A percentile compares a stretch with the other conserved stretches of the same genome.
Conservation (phyloP, 768 basidiomycete genomes). For the Pulveroboletus sp. region DNA sequence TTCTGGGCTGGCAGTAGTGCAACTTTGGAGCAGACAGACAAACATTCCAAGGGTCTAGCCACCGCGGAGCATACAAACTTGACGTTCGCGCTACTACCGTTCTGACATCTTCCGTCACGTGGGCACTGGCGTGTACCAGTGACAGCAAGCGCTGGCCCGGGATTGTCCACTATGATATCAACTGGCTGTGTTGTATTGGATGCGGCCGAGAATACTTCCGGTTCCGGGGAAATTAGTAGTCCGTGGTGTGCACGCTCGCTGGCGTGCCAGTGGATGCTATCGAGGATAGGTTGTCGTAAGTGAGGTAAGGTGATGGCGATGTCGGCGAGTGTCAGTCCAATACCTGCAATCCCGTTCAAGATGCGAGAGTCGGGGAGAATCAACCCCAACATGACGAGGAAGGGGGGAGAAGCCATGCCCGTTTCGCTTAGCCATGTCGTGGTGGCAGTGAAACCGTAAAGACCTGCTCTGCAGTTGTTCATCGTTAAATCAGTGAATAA, state of each 20-base stretch:
- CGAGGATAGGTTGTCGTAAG: conserved; percentile 20
- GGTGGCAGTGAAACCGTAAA: conserved; percentile 24
- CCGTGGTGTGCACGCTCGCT: neutral
- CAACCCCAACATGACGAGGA: conserved; percentile 21
- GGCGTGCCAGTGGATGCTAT: conserved; percentile 8
- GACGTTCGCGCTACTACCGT: neutral
- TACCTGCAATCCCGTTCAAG: conserved; percentile 20
- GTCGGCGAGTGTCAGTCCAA: conserved; percentile 25
- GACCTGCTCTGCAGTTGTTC: conserved; percentile 26
- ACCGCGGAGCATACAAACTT: neutral
- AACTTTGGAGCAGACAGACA: neutral
- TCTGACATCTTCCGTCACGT: neutral
- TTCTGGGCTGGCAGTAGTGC: neutral
- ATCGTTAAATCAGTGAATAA: conserved; percentile 8
- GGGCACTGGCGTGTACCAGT: neutral
- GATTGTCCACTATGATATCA: neutral
- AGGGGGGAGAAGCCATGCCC: conserved; percentile 25
- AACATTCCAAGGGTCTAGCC: neutral
- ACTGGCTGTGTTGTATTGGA: neutral
- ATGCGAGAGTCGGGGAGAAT: conserved; percentile 28
- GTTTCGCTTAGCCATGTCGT: conserved; percentile 18
- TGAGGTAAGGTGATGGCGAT: conserved; percentile 23
- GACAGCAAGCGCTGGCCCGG: neutral
- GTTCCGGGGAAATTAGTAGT: neutral
- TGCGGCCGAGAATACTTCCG: neutral